Base-by-base conservation (phyloP, 139 green algal species). In the Tetratostichococcus sp. region DNA sequence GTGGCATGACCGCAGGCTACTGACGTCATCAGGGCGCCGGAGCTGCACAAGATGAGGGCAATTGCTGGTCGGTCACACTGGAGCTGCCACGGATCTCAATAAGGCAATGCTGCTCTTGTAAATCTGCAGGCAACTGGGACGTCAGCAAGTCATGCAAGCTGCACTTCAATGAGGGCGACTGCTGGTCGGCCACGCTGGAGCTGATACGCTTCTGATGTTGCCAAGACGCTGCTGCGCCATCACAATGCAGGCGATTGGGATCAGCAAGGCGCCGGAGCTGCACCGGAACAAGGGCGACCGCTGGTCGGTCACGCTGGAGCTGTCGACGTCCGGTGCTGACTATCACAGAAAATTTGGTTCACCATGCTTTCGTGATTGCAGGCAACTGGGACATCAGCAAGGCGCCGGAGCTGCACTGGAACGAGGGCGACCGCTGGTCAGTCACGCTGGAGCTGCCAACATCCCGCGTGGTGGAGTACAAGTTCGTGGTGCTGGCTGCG, bases 401-500 rank as follows among this genome's bases (percentile, higher is more conserved):
- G 2, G 80, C 69, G 0, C 75, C 82, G n/a, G 74, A 84, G 39
- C 43, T 89, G 33, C 58, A 74, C n/a, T 89, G 84, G 84, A 72
- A 42, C 17, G 57, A 83, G 30, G 84, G 83, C 4, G 76, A 89
- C 77, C 78, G 72, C 23, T 89, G 84, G 84, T 65, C 76, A 67
- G 69, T 43, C 2, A 76, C 65, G 0, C 39, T 86, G 32, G 57
- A 79, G 30, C 72, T 89, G 34, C 82, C 82, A 0, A 57, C 80
- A 33, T 77, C 74, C 3, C 57, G 42, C 8, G 65, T 89, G 3
- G 58, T 75, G 1, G 85, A 89, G 83, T 89, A 89, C 77, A 89
- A 89, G 71, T 89, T 86, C 39, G 80, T 89, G 16, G 65, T 89
- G 42, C 69, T 89, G 70, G 85, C 80, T 8, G 72, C 79, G 31